Conservation (phyloP, 1,284 basidiomycete species). For the Bondarzewia mesenterica region DNA sequence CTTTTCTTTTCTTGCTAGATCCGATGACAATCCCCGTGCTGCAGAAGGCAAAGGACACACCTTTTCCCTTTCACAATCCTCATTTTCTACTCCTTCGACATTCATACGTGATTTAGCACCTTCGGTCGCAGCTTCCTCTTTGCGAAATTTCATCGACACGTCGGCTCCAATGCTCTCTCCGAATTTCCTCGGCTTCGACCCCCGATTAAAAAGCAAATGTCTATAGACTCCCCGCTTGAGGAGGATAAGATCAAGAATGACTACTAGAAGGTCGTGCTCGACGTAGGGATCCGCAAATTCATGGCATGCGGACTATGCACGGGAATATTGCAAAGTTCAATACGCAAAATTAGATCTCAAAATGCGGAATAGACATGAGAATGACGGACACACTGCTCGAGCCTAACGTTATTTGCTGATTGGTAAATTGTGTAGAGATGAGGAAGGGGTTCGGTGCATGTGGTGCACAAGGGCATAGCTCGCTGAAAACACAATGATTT, state of each 20-base stretch:
- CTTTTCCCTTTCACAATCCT: slow-evolving; percentile 14
- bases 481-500: not conserved
- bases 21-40: not conserved
- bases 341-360: not conserved
- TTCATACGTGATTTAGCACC: not conserved
- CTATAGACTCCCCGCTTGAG: slow-evolving; percentile 83
- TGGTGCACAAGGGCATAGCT: slow-evolving; percentile 80
- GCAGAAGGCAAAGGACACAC: slow-evolving; percentile 10
- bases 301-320: slow-evolving; percentile 37
- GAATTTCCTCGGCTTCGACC: slow-evolving; percentile 47
- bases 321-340: slow-evolving; percentile 4
- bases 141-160: slow-evolving; percentile 7
- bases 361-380: not conserved
- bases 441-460: slow-evolving; percentile 58
- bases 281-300: slow-evolving; percentile 85
- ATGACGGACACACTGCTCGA: slow-evolving; percentile 68
- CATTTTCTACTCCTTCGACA: slow-evolving; percentile 1
- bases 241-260: slow-evolving; percentile 80
- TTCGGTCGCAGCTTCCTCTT: not conserved
- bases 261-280: slow-evolving; percentile 73
- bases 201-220: slow-evolving; percentile 86
- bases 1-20: slow-evolving; percentile 23
- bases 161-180: slow-evolving; percentile 14
- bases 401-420: slow-evolving; percentile 74
- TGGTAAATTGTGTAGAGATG: slow-evolving; percentile 82